Conservation (phyloP, 345 rosid genomes). For the Gynandropsis gynandra region DNA sequence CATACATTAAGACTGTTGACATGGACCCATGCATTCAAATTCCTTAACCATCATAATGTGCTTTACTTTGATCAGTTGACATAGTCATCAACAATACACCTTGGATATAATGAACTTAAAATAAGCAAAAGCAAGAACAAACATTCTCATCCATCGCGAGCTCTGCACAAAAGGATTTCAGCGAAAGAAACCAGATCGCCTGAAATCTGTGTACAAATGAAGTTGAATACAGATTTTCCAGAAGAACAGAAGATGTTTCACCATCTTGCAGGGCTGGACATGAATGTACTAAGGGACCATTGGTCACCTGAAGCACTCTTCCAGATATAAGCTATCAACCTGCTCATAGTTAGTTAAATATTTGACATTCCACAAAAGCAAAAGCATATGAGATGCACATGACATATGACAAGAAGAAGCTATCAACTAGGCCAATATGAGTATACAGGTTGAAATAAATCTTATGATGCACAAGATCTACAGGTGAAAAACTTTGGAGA, state of each 20-base stretch:
- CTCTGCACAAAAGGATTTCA: constrained; percentile 26
- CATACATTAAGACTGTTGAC: too few species aligned
- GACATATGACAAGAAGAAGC: background rate
- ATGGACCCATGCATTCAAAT: background rate
- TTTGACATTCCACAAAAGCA: background rate
- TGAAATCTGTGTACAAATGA: background rate
- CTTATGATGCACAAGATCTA: constrained; percentile 12
- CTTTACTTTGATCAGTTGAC: background rate
- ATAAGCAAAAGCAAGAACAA: background rate
- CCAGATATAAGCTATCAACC: background rate
- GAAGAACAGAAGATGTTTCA: constrained; percentile 9
- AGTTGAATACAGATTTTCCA: background rate
- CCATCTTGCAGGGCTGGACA: background rate
- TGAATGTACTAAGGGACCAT: constrained; percentile 4
- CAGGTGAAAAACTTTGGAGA: background rate
- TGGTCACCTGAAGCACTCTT: constrained; percentile 1
- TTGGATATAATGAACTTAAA: background rate
- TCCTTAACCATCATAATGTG: background rate
- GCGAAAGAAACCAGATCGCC: constrained; percentile 20
- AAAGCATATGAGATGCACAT: background rate
- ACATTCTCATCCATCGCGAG: constrained; percentile 22
- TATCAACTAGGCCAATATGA: background rate
- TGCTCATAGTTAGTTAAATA: constrained; percentile 8
- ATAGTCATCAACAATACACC: background rate
- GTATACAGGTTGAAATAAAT: background rate